phyloP scores from a whole-genome alignment of 2,329 filamentous ascomycete species.

The Ceratocystis colombiana region DNA sequence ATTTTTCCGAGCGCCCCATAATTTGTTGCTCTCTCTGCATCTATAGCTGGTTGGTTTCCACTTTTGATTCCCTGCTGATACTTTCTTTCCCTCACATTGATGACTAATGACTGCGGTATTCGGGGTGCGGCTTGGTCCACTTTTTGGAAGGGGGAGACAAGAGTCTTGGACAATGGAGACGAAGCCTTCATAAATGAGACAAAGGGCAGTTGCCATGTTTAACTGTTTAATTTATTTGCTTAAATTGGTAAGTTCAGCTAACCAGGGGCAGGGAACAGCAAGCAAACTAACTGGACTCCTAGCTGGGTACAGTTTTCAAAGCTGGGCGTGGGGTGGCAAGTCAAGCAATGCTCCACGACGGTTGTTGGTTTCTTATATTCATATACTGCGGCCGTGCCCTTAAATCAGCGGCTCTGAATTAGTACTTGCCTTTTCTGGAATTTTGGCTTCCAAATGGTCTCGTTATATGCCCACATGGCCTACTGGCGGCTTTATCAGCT shows the following conservation, averaged over 20 bases:
- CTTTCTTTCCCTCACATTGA: no score
- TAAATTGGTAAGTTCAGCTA: not conserved
- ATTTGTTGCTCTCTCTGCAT: no score
- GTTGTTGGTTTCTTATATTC: no score
- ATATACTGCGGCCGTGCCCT: not conserved
- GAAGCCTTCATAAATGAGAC: not conserved
- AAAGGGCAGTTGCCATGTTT: constrained; percentile 4
- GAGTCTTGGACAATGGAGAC: not conserved
- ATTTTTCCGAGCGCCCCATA: no score
- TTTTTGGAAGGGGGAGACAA: not conserved
- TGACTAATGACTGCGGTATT: not conserved
- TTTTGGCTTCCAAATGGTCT: no score
- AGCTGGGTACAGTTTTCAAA: no score
- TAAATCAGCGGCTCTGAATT: not conserved
- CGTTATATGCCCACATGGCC: no score
- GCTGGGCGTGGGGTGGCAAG: no score
- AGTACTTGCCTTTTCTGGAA: constrained; percentile 2
- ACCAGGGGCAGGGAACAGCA: not conserved
- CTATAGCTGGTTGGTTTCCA: no score
- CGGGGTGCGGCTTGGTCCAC: not conserved
- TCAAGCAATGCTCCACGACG: no score
- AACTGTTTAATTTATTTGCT: not conserved
- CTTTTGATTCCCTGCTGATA: no score
- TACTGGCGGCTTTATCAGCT: not conserved
- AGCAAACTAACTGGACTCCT: not conserved